Evolutionary conservation across 2,329 filamentous ascomycete species (phyloP), one percentile per base, ranked within the genome.

Genomic region (Tolypocladium ophioglossoides): DNA sequence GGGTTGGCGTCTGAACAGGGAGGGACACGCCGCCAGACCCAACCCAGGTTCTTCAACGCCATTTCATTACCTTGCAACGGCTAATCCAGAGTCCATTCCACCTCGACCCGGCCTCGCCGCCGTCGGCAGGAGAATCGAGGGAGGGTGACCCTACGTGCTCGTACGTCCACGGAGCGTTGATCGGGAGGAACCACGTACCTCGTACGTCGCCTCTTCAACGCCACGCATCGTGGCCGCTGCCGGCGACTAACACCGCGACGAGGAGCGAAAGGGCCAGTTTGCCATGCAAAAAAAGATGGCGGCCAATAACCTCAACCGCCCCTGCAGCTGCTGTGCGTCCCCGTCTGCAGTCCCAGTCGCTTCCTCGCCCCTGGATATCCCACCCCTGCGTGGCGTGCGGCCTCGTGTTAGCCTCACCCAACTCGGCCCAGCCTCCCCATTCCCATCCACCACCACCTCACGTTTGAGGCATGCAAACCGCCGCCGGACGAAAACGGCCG

Each of bases 261-360:
- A 30, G 24, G 11, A 18, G 41, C 14, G 12, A 27, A 16, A 30
- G 41, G 22, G 22, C 16, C 16, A 47, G 9, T 7, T 11, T 20
- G 44, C 16, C 27, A 32, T 30, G 44, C 27, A 16, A n/a, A 6
- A 32, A 32, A n/a, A 27, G 27, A 44, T 10, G 22, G 11, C 12
- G 5, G 18, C 27, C 41, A 32, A 47, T 32, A 27, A 32, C 44
- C 44, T 32, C 44, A 12, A 24, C 44, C 11, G 44, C 44, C 44
- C 44, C 44, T 47, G 44, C 44, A 20, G 44, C 44, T n/a, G 44
- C 49, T 51, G 49, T 51, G 49, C 49, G 35, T 51, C 49, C 49
- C 49, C 48, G 48, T 50, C 35, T 37, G 47, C 35, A n/a, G 35
- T 27, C 34, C 32, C 47, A 20, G 18, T 30, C 18, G 44, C 16